These are phyloP conservation scores for Picochlorum costavermella DNA, from an alignment of 139 green algal genomes.

Conservation along the genomic window DNA sequence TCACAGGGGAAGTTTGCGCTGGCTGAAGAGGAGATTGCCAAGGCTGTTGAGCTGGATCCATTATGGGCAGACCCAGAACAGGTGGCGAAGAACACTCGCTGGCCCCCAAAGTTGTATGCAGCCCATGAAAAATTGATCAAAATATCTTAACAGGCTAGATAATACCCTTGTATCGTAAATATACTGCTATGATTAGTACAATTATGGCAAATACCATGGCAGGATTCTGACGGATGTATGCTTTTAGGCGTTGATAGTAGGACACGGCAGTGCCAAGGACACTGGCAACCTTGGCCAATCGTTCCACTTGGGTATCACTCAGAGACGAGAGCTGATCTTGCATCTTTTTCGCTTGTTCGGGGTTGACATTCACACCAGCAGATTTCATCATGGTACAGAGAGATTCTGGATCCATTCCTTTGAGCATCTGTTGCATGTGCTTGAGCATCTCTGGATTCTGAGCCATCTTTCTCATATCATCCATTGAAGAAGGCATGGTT, in stretches of 20 bases:
- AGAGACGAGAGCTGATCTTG: constrained; percentile 5
- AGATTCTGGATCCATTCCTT: constrained; percentile 24
- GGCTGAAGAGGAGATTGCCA: background rate
- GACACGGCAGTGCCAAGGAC: background rate
- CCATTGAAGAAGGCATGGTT: constrained; percentile 12
- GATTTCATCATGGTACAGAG: constrained; percentile 14
- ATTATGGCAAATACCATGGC: constrained; percentile 15
- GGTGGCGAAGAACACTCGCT: constrained; percentile 5
- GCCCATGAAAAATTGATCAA: constrained; percentile 7
- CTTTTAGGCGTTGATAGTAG: constrained; percentile 6
- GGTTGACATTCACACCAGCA: constrained; percentile 19
- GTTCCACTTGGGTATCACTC: constrained; percentile 25
- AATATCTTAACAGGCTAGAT: constrained; percentile 1
- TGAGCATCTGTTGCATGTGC: constrained; percentile 29
- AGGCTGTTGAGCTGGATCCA: background rate
- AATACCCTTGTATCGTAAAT: constrained; percentile 22
- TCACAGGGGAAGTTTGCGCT: background rate
- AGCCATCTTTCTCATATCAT: constrained; percentile 21
- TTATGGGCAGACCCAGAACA: background rate
- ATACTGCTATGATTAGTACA: constrained; percentile 20
- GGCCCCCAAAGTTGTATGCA: constrained; percentile 4
- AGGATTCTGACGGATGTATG: constrained; percentile 10
- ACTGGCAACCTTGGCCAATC: constrained; percentile 9
- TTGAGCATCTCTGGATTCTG: constrained; percentile 26
- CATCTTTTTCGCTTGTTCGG: constrained; percentile 14